Percentiles rank a stretch among this genome's conserved stretches.
phyloP scores from a whole-genome alignment of 2,329 filamentous ascomycete genomes.

The Phoma sp. region DNA sequence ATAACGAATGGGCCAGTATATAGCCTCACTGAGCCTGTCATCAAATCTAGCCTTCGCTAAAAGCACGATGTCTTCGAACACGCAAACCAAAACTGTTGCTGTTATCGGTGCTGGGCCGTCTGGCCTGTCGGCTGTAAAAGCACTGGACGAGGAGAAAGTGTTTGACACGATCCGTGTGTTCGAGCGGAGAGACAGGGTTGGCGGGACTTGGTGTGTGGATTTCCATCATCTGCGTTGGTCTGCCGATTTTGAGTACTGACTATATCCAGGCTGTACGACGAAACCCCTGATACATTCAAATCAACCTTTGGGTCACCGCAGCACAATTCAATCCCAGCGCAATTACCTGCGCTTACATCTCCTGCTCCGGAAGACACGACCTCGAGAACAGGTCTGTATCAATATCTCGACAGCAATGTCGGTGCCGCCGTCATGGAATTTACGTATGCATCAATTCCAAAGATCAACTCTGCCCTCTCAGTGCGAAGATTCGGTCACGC shows the following conservation, averaged over 20 bases:
- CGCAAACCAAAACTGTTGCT: not conserved
- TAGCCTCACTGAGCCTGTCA: not conserved
- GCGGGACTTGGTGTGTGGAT: slow-evolving; percentile 66
- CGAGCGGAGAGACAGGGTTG: slow-evolving; percentile 65
- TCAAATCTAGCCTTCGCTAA: not conserved
- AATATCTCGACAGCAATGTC: slow-evolving; percentile 71
- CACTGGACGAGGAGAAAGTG: slow-evolving; percentile 53
- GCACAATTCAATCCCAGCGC: not conserved
- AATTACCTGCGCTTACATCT: not conserved
- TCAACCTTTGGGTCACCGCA: not conserved
- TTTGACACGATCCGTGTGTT: slow-evolving; percentile 66
- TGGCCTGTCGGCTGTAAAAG: slow-evolving; percentile 9
- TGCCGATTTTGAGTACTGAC: not conserved
- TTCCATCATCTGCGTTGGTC: not conserved
- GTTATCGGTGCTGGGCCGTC: slow-evolving; percentile 10
- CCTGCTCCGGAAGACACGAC: slow-evolving; percentile 18
- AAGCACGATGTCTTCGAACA: not conserved
- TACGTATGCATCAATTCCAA: slow-evolving; percentile 60
- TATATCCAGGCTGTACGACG: slow-evolving; percentile 29
- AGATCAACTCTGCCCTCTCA: slow-evolving; percentile 38
- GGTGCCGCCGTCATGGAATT: slow-evolving; percentile 66
- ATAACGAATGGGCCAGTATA: not conserved
- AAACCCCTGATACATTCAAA: slow-evolving; percentile 4
- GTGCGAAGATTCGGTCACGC: slow-evolving; percentile 60
- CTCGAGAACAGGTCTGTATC: slow-evolving; percentile 52